phyloP scores from a whole-genome alignment of 805 yeast genomes.

The Barnettozyma vustinii region DNA sequence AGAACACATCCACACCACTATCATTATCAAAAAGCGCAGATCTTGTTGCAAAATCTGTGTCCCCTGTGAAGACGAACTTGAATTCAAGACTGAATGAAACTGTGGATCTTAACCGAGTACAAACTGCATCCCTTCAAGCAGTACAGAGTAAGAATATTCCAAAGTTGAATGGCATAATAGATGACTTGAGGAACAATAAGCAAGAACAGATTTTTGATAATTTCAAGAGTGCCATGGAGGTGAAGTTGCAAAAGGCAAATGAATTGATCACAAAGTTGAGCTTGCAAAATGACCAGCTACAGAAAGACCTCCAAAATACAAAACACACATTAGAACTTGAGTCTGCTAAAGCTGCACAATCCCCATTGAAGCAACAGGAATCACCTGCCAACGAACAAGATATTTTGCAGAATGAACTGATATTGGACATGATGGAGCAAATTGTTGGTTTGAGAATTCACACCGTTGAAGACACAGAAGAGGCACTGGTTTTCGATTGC shows the following conservation, averaged over 20 bases:
- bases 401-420: conserved; percentile 28
- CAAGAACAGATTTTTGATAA: conserved; percentile 21
- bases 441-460: conserved; percentile 36
- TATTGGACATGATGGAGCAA: conserved; percentile 35
- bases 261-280: conserved; percentile 20
- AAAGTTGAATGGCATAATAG: conserved; percentile 19
- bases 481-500: conserved; percentile 37
- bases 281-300: conserved; percentile 12
- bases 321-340: conserved; percentile 8
- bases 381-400: conserved; percentile 13
- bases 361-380: not conserved
- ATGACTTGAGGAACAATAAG: conserved; percentile 21
- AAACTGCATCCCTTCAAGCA: conserved; percentile 13
- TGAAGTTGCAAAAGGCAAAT: conserved; percentile 21
- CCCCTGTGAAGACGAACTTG: conserved; percentile 17
- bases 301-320: conserved; percentile 11
- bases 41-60: conserved; percentile 9
- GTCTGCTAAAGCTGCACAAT: not conserved
- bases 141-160: conserved; percentile 18
- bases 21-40: conserved; percentile 4
- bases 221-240: conserved; percentile 17
- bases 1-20: conserved; percentile 3
- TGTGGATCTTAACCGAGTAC: conserved; percentile 12
- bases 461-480: conserved; percentile 33
- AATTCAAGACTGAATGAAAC: conserved; percentile 1